Evolutionary conservation across 139 green algal species (phyloP), one percentile per base, ranked within the genome.

Genomic region (Chlorella sp.): DNA sequence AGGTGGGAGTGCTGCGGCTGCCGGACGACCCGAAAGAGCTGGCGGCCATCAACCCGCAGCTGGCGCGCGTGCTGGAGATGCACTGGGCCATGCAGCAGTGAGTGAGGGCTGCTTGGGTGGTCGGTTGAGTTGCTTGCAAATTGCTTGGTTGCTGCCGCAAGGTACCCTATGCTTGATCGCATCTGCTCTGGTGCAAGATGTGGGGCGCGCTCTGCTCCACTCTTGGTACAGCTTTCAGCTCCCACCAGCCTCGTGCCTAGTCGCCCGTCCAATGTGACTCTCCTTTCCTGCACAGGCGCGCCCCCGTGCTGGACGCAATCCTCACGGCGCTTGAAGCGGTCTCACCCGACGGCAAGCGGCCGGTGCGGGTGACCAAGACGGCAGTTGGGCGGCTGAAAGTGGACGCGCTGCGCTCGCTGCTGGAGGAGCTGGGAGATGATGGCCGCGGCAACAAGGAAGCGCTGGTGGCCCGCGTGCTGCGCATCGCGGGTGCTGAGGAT

Each of bases 401-500:
- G 13, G 75, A 86, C 51, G 26, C 67, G 19, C 83, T 90, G 40
- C 76, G 87, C 7, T 24, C 36, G 19, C 58, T 75, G 60, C 76
- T 90, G 51, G 77, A 86, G 1, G 38, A 46, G 34, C 46, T 82
- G 77, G 67, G 69, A 20, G 68, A 26, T 1, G 87, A 90, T 58
- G 73, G 19, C 46, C 67, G 76, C 9, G 87, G 87, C 36, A 86
- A 58, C 36, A 90, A 90, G 68, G 87, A 82, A 1, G 83, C 51
- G 28, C 69, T 90, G 24, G 83, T 88, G 32, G 30, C 69, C 30
- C 82, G 87, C 3, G 76, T 90, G 77, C 16, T 90, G 70, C n/a
- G 69, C 19, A 16, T 86, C 9, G 69, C 83, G 44, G 56, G 32
- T 44, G 78, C 65, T 43, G 56, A 72, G 62, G 62, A 76, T 9